Evolutionary conservation across 805 yeast species (phyloP), one percentile per base, ranked within the genome.

Genomic region (Clavispora phyllophila): DNA sequence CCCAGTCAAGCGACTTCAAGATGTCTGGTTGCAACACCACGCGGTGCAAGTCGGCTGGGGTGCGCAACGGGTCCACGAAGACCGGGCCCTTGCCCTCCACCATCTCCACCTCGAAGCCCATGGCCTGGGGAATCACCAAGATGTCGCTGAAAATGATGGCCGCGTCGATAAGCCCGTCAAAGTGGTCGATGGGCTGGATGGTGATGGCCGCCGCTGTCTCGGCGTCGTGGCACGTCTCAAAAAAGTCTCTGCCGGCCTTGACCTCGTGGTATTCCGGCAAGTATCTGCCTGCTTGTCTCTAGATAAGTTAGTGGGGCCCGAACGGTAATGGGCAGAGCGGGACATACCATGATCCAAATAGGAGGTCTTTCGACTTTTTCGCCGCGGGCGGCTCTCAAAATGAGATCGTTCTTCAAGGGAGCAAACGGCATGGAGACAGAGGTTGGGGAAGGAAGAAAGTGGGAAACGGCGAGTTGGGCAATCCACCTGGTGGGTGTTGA

Each of bases 141-240:
- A 93, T 93, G 62, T 93, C 99, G 60, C 90, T 82, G 70, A 93
- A 93, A 44, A 93, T 93, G 53, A 93, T 93, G 5, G 99, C 99
- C 4, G 98, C 98, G 60, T 93, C 99, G 38, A 91, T 76, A 42
- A 90, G 72, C 0, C 96, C 97, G 43, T 83, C 82, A 58, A 79
- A 93, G 55, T 87, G 96, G 42, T 83, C 87, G 43, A 93, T 78
- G 4, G 99, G 99, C 68, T 93, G 99, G 49, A 93, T 90, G 1
- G 99, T 93, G 60, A 93, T 88, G 42, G 79, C 91, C 22, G 95
- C 80, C 1, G 98, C 99, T 53, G 85, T 79, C 61, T 91, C 97
- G 1, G 98, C 88, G 60, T 87, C 93, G 57, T 93, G 76, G 60
- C 99, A 93, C n/a, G 93, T 82, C 58, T 89, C 96, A 58, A 93